These are phyloP conservation scores for Aspergillus nomiae DNA, from an alignment of 2,329 filamentous ascomycete genomes.

Conservation along the genomic window DNA sequence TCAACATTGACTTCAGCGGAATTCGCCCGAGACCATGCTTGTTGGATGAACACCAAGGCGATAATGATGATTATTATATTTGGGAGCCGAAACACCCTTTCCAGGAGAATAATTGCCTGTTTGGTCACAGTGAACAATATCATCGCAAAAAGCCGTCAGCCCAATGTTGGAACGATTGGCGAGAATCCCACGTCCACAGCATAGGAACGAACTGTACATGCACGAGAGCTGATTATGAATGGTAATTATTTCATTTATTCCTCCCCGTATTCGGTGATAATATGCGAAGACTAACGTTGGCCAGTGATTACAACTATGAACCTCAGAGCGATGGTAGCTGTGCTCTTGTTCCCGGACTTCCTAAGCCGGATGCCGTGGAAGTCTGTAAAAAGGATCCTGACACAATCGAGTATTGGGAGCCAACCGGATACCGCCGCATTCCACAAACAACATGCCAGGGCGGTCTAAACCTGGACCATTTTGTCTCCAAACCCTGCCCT, in stretches of 20 bases:
- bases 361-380: constrained; percentile 61
- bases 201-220: constrained; percentile 78
- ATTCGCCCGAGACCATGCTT: constrained; percentile 72
- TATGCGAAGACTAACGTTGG: constrained; percentile 12
- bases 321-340: constrained; percentile 76
- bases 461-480: constrained; percentile 74
- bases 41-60: constrained; percentile 61
- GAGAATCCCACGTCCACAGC: constrained; percentile 69
- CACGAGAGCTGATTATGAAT: constrained; percentile 85
- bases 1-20: constrained; percentile 88
- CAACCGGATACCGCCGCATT: constrained; percentile 85
- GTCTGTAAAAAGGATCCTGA: constrained; percentile 67
- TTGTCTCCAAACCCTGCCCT: constrained; percentile 65
- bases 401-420: constrained; percentile 75
- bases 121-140: constrained; percentile 87
- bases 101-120: constrained; percentile 78
- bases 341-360: constrained; percentile 70
- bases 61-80: constrained; percentile 72
- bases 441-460: constrained; percentile 84
- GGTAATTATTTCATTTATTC: constrained; percentile 57
- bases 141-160: constrained; percentile 81
- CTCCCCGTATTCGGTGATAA: neutral
- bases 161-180: constrained; percentile 79
- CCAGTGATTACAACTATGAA: constrained; percentile 90
- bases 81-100: constrained; percentile 87